Evolutionary conservation across 768 basidiomycete species (phyloP).

Genomic region (Cantharellus cinnabarinus): DNA sequence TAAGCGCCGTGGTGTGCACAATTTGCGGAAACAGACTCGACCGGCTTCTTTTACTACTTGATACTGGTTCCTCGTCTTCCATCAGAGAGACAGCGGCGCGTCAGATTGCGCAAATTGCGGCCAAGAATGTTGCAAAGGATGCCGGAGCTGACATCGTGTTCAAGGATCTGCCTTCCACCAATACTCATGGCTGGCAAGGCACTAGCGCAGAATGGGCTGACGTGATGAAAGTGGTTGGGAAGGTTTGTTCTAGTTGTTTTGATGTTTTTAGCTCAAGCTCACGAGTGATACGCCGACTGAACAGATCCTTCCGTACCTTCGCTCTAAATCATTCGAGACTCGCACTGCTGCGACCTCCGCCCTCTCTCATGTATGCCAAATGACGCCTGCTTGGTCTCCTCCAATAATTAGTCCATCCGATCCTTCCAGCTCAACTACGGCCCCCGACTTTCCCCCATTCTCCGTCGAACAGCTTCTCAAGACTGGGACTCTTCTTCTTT

Average conservation of each 20-base stretch:
- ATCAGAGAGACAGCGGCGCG: conserved; percentile 92
- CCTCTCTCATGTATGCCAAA: conserved; percentile 66
- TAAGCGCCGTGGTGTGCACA: neutral
- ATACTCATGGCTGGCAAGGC: conserved; percentile 8
- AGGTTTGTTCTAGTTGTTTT: conserved; percentile 28
- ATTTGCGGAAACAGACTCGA: conserved; percentile 44
- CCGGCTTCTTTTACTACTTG: conserved; percentile 85
- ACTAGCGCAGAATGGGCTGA: conserved; percentile 63
- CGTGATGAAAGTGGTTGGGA: conserved; percentile 73
- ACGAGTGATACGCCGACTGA: neutral
- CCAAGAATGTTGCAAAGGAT: conserved; percentile 66
- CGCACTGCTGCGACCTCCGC: conserved; percentile 77
- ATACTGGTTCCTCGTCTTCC: conserved; percentile 78
- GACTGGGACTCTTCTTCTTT: conserved; percentile 61
- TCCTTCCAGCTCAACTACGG: neutral
- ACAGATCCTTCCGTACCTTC: conserved; percentile 77
- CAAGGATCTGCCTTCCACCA: conserved; percentile 24
- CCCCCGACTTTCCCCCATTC: conserved; percentile 50
- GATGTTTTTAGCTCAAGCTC: neutral
- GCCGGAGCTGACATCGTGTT: conserved; percentile 55
- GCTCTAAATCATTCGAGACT: conserved; percentile 84
- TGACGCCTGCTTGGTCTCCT: conserved; percentile 57
- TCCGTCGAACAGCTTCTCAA: conserved; percentile 57
- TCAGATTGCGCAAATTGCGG: conserved; percentile 82
- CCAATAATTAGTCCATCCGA: conserved; percentile 19